Percentiles rank a stretch among this genome's conserved stretches.
Conservation (phyloP, 495 filamentous ascomycete species). For the Glutinoglossum americanum region DNA sequence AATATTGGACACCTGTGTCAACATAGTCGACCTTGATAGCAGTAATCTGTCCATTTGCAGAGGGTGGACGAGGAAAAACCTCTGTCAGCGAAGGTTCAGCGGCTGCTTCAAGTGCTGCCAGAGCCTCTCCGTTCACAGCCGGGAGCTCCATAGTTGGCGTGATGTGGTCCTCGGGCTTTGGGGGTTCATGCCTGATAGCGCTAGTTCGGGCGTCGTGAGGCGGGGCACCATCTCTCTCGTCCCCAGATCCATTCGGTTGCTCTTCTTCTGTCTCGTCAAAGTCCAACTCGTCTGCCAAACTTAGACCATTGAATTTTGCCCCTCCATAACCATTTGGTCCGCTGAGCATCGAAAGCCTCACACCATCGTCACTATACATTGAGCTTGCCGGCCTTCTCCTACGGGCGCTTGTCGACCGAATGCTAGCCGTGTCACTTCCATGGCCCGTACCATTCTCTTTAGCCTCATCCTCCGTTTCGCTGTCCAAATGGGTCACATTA, state of each 20-base stretch:
- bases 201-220: background rate
- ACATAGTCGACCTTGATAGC: constrained; percentile 25
- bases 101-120: background rate
- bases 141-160: background rate
- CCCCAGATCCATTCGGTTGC: constrained; percentile 8
- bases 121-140: background rate
- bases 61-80: background rate
- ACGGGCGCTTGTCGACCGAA: constrained; percentile 43
- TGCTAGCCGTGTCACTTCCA: constrained; percentile 56
- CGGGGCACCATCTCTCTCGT: background rate
- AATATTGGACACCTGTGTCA: constrained; percentile 61
- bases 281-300: constrained; percentile 74
- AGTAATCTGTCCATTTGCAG: background rate
- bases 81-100: background rate
- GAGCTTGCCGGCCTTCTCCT: background rate
- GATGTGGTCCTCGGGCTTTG: background rate
- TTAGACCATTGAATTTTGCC: constrained; percentile 40
- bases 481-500: constrained; percentile 4
- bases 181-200: background rate
- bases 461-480: constrained; percentile 8
- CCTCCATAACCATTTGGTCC: constrained; percentile 27
- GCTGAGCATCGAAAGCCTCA: constrained; percentile 46
- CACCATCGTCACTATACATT: constrained; percentile 1
- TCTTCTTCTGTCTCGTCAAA: constrained; percentile 32
- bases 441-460: constrained; percentile 23